Evolutionary conservation across 1,284 basidiomycete species (phyloP).

Genomic region (Abortiporus biennis): DNA sequence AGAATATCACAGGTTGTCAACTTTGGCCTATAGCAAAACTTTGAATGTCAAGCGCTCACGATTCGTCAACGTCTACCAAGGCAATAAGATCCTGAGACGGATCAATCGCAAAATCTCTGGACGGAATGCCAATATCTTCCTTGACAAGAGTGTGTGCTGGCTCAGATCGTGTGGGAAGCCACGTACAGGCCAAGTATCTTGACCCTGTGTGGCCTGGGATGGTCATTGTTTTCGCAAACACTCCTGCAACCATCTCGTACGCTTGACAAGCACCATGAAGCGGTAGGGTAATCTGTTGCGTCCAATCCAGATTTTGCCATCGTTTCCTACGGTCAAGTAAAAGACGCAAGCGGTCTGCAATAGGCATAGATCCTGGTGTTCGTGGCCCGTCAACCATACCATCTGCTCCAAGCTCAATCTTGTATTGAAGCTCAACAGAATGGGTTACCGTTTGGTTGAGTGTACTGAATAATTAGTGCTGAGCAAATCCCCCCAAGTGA

Average conservation of each 20-base stretch:
- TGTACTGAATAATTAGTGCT: too few relatives aligned
- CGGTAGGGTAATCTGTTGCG: conserved; percentile 20
- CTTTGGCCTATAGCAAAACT: neutral
- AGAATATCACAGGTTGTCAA: too few relatives aligned
- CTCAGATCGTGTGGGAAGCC: conserved; percentile 30
- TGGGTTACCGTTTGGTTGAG: conserved; percentile 28
- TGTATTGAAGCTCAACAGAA: conserved; percentile 39
- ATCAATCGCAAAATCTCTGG: conserved; percentile 58
- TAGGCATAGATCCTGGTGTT: conserved; percentile 16
- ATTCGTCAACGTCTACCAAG: conserved; percentile 31
- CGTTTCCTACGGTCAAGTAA: conserved; percentile 32
- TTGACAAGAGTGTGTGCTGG: conserved; percentile 19
- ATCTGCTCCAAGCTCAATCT: conserved; percentile 41
- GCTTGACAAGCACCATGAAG: conserved; percentile 39
- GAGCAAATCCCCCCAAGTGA: too few relatives aligned
- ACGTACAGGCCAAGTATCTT: conserved; percentile 29
- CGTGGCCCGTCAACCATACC: conserved; percentile 33
- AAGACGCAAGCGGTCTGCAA: conserved; percentile 31
- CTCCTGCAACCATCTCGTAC: conserved; percentile 52
- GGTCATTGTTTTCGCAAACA: conserved; percentile 40
- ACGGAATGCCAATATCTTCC: conserved; percentile 35
- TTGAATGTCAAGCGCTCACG: conserved; percentile 9
- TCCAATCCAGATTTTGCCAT: conserved; percentile 38
- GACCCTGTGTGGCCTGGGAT: conserved; percentile 14
- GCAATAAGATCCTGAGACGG: conserved; percentile 54